Conservation (phyloP, 176 grass and related monocot genomes). For the Lolium perenne region DNA sequence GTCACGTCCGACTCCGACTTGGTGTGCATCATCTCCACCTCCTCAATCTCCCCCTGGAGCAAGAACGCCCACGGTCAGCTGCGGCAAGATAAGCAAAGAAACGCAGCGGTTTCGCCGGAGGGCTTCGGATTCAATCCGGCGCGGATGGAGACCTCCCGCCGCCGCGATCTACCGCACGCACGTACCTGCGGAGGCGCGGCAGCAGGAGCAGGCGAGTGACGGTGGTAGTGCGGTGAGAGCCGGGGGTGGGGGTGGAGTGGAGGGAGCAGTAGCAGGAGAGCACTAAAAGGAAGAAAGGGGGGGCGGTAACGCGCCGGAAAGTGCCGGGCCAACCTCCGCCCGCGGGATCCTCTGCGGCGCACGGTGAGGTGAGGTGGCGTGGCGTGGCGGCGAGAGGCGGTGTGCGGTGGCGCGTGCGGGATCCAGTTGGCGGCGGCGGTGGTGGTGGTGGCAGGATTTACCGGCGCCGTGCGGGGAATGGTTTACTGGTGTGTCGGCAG, state of each 20-base stretch:
- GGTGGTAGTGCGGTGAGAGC: neutral
- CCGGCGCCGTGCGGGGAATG: conserved; percentile 24
- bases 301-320: conserved; percentile 42
- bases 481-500: conserved; percentile 40
- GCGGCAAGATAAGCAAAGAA: neutral
- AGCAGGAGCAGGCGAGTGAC: neutral
- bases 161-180: neutral
- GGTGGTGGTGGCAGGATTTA: neutral
- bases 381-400: neutral
- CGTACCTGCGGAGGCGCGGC: too few relatives aligned
- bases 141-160: neutral
- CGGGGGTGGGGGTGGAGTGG: conserved; percentile 10
- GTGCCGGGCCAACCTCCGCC: conserved; percentile 38
- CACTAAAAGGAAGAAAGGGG: conserved; percentile 45
- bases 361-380: neutral
- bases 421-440: neutral
- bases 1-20: conserved; percentile 97
- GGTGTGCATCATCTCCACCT: conserved; percentile 66
- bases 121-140: neutral
- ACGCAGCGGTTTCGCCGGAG: neutral
- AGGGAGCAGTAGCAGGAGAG: conserved; percentile 17
- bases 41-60: too few relatives aligned
- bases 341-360: conserved; percentile 42
- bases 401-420: neutral
- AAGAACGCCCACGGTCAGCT: neutral